Conservation (phyloP, 768 basidiomycete genomes). For the Lentinula aciculospora region DNA sequence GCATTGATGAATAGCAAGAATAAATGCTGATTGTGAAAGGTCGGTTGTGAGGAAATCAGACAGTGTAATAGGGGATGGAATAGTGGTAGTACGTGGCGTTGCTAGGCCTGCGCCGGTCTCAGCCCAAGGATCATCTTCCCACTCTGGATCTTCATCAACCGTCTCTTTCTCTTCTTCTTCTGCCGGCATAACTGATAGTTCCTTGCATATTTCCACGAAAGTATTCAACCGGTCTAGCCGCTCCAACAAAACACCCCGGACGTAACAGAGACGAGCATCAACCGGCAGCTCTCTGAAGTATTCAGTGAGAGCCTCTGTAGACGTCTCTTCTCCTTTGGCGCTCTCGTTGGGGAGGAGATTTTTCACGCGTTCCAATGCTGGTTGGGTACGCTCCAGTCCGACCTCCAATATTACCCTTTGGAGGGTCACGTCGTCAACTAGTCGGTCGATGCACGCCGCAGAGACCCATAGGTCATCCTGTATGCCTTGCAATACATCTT, state of each 20-base stretch:
- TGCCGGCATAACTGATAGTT: constrained; percentile 21
- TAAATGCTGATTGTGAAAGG: constrained; percentile 52
- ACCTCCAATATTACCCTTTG: constrained; percentile 56
- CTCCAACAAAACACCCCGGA: constrained; percentile 65
- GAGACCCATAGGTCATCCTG: constrained; percentile 73
- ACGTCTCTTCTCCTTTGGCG: constrained; percentile 14
- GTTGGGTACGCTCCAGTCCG: constrained; percentile 56
- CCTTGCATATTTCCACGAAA: constrained; percentile 56
- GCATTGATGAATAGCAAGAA: constrained; percentile 59
- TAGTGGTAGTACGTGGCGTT: constrained; percentile 16
- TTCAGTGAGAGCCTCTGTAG: constrained; percentile 27
- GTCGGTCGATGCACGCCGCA: constrained; percentile 66
- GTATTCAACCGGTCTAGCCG: constrained; percentile 69
- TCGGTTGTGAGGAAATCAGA: constrained; percentile 58
- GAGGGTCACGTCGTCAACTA: constrained; percentile 48
- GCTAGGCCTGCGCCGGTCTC: constrained; percentile 33
- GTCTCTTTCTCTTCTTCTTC: constrained; percentile 35
- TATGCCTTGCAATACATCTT: constrained; percentile 41
- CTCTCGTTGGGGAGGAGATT: constrained; percentile 22
- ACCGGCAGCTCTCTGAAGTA: constrained; percentile 54
- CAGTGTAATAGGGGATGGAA: constrained; percentile 43
- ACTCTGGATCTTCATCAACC: constrained; percentile 49
- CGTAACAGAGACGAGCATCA: constrained; percentile 58
- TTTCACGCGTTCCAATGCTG: constrained; percentile 41
- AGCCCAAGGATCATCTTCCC: constrained; percentile 79